Evolutionary conservation across 2,329 filamentous ascomycete genomes (phyloP).

Genomic region (Pestalotiopsis sp.): DNA sequence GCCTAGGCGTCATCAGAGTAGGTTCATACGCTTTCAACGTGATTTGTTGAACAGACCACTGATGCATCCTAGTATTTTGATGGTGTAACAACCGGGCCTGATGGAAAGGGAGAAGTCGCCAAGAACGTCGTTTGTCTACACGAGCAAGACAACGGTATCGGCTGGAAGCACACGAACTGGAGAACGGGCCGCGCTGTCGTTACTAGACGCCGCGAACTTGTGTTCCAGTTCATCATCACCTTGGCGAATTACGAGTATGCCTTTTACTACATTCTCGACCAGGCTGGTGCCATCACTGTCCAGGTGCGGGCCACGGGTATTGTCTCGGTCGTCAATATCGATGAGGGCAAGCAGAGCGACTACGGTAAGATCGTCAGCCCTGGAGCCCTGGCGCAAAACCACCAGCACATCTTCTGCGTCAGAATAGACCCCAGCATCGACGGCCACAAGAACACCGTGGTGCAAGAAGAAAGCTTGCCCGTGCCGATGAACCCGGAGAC

Average conservation of each 20-base stretch:
- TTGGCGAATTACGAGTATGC: conserved; percentile 72
- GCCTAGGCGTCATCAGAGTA: conserved; percentile 61
- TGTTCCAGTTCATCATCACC: conserved; percentile 71
- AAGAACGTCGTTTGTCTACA: conserved; percentile 69
- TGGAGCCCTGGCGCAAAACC: conserved; percentile 68
- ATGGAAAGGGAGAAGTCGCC: conserved; percentile 54
- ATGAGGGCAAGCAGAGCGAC: conserved; percentile 50
- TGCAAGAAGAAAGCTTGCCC: conserved; percentile 35
- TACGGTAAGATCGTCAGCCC: conserved; percentile 67
- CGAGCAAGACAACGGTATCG: conserved; percentile 71
- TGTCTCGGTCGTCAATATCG: conserved; percentile 40
- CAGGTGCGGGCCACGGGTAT: conserved; percentile 18
- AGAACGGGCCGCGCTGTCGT: conserved; percentile 65
- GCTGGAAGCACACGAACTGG: conserved; percentile 74
- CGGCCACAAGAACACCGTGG: conserved; percentile 50
- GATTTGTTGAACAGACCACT: neutral
- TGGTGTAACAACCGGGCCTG: conserved; percentile 51
- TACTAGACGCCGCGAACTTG: conserved; percentile 62
- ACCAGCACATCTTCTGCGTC: conserved; percentile 70
- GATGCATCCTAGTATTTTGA: conserved; percentile 56
- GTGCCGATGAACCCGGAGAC: conserved; percentile 14
- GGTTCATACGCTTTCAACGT: neutral
- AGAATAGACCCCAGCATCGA: conserved; percentile 69
- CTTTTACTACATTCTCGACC: conserved; percentile 37
- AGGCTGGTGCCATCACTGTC: conserved; percentile 62